These are phyloP conservation scores for Aphanomyces cochlioides DNA, from an alignment of 352 stramenopile genomes.

Conservation along the genomic window DNA sequence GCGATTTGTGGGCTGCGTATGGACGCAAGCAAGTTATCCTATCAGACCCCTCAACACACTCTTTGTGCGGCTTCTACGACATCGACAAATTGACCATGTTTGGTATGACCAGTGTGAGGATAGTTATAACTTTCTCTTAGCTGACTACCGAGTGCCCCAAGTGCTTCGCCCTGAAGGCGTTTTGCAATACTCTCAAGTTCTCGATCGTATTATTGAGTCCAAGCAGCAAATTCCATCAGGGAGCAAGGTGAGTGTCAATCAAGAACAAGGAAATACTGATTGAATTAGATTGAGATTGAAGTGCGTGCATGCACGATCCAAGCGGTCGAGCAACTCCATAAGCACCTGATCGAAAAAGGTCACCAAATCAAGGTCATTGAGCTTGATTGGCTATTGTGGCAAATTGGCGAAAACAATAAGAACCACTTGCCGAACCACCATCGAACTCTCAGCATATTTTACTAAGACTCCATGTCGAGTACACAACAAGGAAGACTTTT, in stretches of 20 bases:
- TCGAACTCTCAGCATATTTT: conserved; percentile 81
- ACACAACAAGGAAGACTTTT: too few species aligned
- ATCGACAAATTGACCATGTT: conserved; percentile 88
- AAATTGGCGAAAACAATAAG: conserved; percentile 77
- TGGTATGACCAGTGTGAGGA: conserved; percentile 35
- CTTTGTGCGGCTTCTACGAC: conserved; percentile 66
- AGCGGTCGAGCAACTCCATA: conserved; percentile 69
- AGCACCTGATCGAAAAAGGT: conserved; percentile 36
- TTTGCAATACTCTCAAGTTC: conserved; percentile 52
- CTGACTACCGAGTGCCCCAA: conserved; percentile 86
- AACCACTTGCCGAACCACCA: conserved; percentile 75
- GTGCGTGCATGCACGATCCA: conserved; percentile 82
- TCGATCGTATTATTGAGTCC: conserved; percentile 49
- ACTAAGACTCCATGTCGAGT: conserved; percentile 40
- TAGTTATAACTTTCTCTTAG: conserved; percentile 33
- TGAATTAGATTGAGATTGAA: conserved; percentile 67
- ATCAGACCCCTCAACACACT: conserved; percentile 27
- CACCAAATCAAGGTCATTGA: conserved; percentile 64
- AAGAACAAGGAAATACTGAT: background rate
- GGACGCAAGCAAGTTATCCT: conserved; percentile 37
- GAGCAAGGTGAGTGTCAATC: conserved; percentile 43
- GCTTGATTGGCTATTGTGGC: conserved; percentile 86
- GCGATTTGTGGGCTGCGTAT: conserved; percentile 84
- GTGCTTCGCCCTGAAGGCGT: conserved; percentile 67
- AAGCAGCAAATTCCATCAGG: conserved; percentile 57